Base-by-base conservation (phyloP, 805 yeast species). In the Candida chauliodis region DNA sequence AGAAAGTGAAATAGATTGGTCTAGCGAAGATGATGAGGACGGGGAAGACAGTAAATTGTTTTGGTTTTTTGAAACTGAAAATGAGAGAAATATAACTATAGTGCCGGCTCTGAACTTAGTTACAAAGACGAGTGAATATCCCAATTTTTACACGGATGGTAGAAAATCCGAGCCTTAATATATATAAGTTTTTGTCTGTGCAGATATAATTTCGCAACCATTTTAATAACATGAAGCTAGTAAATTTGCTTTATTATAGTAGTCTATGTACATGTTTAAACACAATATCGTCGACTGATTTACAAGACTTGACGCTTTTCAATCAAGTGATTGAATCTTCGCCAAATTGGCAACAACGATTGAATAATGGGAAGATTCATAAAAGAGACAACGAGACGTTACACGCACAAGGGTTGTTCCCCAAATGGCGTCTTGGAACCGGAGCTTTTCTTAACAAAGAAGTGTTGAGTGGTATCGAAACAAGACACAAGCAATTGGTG, bases 381-480 rank as follows among this genome's bases (percentile, higher is more conserved):
- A 36, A 23, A 24, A 30, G 25, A 18, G 30, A 23, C 5, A 15
- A 36, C 14, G 27, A 11, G 3, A 20, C 31, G 3, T 15, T 40
- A 8, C 24, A 25, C 13, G 43, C 39, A 7, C 44, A 41, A 34
- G 44, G 44, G 5, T 16, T 18, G 21, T 4, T 22, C 10, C 44
- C 44, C 3, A 37, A 32, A 18, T 41, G 36, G 31, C 38, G 45
- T 20, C 17, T 51, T 21, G 50, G 53, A 33, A 48, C 53, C 8
- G 57, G 57, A 2, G 34, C 51, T 19, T 48, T 45, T 34, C 39
- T 51, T 9, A 48, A 51, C 30, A 44, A 44, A 22, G 45, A 41
- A 28, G 29, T 27, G 7, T 24, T 30, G 19, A 36, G 20, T 16
- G 39, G 30, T 4, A 22, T 22, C 16, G 33, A 29, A 22, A 33